These are phyloP conservation scores for Hygrophila difformis DNA, from an alignment of 257 asterid genomes.

Conservation along the genomic window DNA sequence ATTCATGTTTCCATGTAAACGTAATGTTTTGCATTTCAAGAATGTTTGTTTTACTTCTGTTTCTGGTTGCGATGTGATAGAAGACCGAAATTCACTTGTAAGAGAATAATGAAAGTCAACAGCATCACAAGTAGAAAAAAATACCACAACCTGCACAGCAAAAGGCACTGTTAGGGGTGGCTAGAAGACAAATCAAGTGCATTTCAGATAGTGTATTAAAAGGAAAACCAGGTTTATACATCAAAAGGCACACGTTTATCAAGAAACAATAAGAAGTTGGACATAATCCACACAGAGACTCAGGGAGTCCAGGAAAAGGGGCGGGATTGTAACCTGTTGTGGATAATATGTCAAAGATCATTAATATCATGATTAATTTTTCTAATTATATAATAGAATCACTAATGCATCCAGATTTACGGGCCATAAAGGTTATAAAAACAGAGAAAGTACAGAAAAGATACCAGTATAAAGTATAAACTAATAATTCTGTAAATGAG, in stretches of 20 bases:
- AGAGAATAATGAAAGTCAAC: slow-evolving; percentile 87
- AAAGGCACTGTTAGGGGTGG: slow-evolving; percentile 11
- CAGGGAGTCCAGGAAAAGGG: too few species aligned
- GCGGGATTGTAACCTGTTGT: neutral
- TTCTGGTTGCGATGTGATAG: slow-evolving; percentile 35
- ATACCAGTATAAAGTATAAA: neutral
- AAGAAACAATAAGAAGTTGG: neutral
- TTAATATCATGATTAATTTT: slow-evolving; percentile 1
- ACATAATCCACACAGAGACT: too few species aligned
- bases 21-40: slow-evolving; percentile 62
- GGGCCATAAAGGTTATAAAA: slow-evolving; percentile 1
- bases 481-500: slow-evolving; percentile 2
- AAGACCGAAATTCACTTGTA: slow-evolving; percentile 53
- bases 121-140: slow-evolving; percentile 93
- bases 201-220: neutral
- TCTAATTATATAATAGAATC: slow-evolving; percentile 13
- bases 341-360: neutral
- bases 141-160: slow-evolving; percentile 66
- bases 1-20: slow-evolving; percentile 85
- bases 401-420: neutral
- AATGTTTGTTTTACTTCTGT: slow-evolving; percentile 39
- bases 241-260: slow-evolving; percentile 4
- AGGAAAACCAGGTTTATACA: neutral
- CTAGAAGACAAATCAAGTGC: slow-evolving; percentile 3
- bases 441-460: neutral